Conservation (phyloP, 192 early-diverging fungal species). For the Helicostylum pulchrum region DNA sequence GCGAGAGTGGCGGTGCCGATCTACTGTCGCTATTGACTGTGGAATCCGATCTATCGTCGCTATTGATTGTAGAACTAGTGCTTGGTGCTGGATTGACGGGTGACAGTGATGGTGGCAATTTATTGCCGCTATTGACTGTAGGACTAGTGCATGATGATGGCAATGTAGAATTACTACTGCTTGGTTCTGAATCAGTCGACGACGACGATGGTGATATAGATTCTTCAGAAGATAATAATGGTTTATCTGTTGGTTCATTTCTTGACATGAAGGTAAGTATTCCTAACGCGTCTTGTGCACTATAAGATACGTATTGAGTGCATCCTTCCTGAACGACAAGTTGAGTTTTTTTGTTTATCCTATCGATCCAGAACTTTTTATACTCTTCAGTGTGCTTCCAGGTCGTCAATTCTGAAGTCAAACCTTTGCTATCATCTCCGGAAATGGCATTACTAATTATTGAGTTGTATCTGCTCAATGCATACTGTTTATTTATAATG, state of each 20-base stretch:
- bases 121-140: constrained; percentile 15
- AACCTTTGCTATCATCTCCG: constrained; percentile 3
- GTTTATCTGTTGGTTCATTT: constrained; percentile 16
- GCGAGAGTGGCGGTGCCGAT: too few relatives aligned
- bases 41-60: constrained; percentile 11
- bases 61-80: constrained; percentile 11
- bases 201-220: constrained; percentile 5
- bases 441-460: constrained; percentile 11
- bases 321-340: constrained; percentile 12
- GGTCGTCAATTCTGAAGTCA: constrained; percentile 14
- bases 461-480: constrained; percentile 16
- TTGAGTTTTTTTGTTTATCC: constrained; percentile 12
- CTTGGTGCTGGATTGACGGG: constrained; percentile 5
- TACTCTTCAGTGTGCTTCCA: constrained; percentile 14
- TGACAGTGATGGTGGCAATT: too few relatives aligned
- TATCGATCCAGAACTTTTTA: constrained; percentile 14
- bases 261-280: constrained; percentile 11
- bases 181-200: constrained; percentile 13
- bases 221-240: constrained; percentile 12
- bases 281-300: constrained; percentile 16
- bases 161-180: constrained; percentile 14
- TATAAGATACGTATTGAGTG: constrained; percentile 12
- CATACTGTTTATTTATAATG: constrained; percentile 14
- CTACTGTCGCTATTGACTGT: constrained; percentile 10
- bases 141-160: constrained; percentile 10